Percentiles rank a stretch among this genome's conserved stretches.
Conservation (phyloP, 164 flowering plant species). For the Malania oleifera region DNA sequence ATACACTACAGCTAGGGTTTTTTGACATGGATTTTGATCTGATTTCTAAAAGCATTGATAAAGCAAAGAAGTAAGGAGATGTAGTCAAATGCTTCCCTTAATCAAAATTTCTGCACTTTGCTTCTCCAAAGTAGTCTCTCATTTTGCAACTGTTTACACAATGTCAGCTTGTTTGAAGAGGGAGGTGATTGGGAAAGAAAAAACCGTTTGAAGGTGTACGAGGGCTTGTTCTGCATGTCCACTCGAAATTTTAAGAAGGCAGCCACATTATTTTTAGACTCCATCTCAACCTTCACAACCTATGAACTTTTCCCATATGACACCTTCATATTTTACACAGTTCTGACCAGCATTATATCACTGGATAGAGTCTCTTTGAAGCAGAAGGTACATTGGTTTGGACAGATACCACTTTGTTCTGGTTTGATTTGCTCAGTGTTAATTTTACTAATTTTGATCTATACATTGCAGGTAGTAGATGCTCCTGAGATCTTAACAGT, state of each 20-base stretch:
- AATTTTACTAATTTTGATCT: neutral
- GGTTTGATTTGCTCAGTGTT: neutral
- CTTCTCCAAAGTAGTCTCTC: neutral
- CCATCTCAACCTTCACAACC: slow-evolving; percentile 96
- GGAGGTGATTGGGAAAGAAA: slow-evolving; percentile 99
- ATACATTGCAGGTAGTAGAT: slow-evolving; percentile 78
- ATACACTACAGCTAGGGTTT: slow-evolving; percentile 79
- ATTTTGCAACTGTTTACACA: slow-evolving; percentile 1
- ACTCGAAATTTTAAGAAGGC: slow-evolving; percentile 91
- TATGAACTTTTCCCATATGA: slow-evolving; percentile 92
- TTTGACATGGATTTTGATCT: slow-evolving; percentile 97
- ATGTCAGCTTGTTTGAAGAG: slow-evolving; percentile 88
- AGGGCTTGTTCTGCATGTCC: slow-evolving; percentile 92
- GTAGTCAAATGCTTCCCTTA: neutral
- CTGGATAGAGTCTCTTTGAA: slow-evolving; percentile 92
- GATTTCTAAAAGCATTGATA: slow-evolving; percentile 90
- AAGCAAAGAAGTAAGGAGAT: slow-evolving; percentile 78
- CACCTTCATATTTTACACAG: slow-evolving; percentile 91
- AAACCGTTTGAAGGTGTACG: slow-evolving; percentile 93
- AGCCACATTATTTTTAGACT: slow-evolving; percentile 76
- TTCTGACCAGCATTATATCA: slow-evolving; percentile 83
- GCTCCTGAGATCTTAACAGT: slow-evolving; percentile 97
- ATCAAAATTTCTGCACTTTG: neutral
- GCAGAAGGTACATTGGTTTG: slow-evolving; percentile 64
- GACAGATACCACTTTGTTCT: neutral